phyloP scores from a whole-genome alignment of 495 filamentous ascomycete genomes.

The Aspergillus cristatus region DNA sequence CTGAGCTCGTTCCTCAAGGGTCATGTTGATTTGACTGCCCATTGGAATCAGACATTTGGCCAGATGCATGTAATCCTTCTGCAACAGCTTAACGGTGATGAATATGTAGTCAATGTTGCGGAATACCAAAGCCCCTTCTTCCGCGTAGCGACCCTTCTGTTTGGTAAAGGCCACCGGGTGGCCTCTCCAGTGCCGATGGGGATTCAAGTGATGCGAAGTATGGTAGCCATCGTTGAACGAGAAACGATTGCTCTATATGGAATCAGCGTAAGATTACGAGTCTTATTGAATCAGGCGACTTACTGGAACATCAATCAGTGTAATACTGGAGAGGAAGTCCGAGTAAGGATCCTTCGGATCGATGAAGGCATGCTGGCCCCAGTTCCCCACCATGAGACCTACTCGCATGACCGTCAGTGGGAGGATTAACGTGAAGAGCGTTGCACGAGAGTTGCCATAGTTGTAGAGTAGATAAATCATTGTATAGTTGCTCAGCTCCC shows the following conservation, averaged over 20 bases:
- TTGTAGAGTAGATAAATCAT: conserved; percentile 38
- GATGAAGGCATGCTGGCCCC: conserved; percentile 68
- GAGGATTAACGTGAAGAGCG: conserved; percentile 50
- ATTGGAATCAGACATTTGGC: conserved; percentile 60
- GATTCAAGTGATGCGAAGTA: conserved; percentile 68
- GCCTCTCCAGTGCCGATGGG: conserved; percentile 63
- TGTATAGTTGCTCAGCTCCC: conserved; percentile 47
- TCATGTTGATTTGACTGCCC: conserved; percentile 56
- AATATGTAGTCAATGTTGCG: conserved; percentile 59
- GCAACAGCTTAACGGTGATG: conserved; percentile 16
- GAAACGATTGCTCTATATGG: conserved; percentile 53
- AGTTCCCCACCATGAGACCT: conserved; percentile 66
- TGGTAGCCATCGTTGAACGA: conserved; percentile 75
- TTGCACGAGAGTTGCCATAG: conserved; percentile 40
- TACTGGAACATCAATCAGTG: conserved; percentile 63
- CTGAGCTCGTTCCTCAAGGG: conserved; percentile 45
- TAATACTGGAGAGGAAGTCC: conserved; percentile 63
- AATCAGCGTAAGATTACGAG: too few relatives aligned
- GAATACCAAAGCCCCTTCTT: conserved; percentile 57
- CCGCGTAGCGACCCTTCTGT: conserved; percentile 49
- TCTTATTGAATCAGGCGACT: conserved; percentile 15
- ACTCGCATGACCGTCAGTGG: conserved; percentile 51
- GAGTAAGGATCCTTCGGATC: conserved; percentile 59
- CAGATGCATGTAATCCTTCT: conserved; percentile 54
- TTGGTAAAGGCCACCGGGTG: conserved; percentile 59